These are phyloP conservation scores for Hymenoscyphus fraxineus DNA, from an alignment of 2,329 filamentous ascomycete species.

Conservation along the genomic window DNA sequence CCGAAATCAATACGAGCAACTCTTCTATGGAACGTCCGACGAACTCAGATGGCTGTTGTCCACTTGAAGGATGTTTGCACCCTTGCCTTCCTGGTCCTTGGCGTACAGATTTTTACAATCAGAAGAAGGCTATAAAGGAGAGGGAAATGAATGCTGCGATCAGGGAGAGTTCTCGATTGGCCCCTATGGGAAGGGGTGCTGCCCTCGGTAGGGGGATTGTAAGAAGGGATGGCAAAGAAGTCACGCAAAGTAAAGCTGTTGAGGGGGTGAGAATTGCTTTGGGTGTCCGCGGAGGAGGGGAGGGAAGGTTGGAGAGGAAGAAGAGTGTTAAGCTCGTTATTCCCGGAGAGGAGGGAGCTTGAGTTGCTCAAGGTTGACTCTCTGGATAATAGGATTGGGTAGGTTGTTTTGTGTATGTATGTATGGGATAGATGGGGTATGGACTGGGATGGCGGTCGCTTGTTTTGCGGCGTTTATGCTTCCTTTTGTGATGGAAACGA, in stretches of 20 bases:
- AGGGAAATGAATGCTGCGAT: slow-evolving; percentile 47
- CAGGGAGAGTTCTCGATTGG: slow-evolving; percentile 24
- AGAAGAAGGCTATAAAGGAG: slow-evolving; percentile 23
- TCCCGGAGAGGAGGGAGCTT: slow-evolving; percentile 27
- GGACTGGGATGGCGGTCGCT: neutral
- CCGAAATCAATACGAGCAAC: neutral
- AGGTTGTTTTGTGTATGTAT: neutral
- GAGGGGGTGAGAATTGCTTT: slow-evolving; percentile 55
- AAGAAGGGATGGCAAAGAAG: slow-evolving; percentile 50
- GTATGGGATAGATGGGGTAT: neutral
- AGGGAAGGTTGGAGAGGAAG: slow-evolving; percentile 49
- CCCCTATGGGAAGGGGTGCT: slow-evolving; percentile 8
- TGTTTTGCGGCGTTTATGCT: neutral
- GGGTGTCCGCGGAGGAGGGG: slow-evolving; percentile 26
- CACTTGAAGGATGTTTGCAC: slow-evolving; percentile 62
- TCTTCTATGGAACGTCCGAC: slow-evolving; percentile 21
- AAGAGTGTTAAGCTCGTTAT: slow-evolving; percentile 62
- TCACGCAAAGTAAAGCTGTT: slow-evolving; percentile 57
- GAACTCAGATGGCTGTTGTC: slow-evolving; percentile 54
- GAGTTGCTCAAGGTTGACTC: neutral
- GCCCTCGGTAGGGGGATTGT: slow-evolving; percentile 29
- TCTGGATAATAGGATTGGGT: neutral
- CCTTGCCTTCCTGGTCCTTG: slow-evolving; percentile 57
- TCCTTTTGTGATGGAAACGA: neutral
- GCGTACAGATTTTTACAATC: slow-evolving; percentile 43